Evolutionary conservation across 108 stramenopile species (phyloP), one percentile per base, ranked within the genome.

Genomic region (Parietichytrium sp.): DNA sequence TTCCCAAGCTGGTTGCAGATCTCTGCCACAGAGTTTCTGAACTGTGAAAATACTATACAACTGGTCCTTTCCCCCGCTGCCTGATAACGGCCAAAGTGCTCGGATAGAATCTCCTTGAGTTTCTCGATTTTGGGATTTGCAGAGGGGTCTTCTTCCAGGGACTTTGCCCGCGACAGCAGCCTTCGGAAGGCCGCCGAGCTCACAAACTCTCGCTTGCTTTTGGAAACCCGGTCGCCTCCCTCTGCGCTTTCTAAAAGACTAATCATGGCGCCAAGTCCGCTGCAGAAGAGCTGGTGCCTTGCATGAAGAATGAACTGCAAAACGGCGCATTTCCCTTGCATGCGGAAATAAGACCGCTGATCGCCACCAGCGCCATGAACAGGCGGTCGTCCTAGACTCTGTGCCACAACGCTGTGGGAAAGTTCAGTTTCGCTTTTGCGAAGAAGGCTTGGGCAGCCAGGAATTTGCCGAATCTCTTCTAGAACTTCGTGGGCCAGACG

Each of bases 31-130:
- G 89, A 88, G 38, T 92, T 91, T 25, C 96, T 86, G 84, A 88
- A 92, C 33, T 94, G 90, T 3, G 93, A 87, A 87, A 97, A 97
- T 3, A 97, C 93, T 79, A 97, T 97, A 3, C 87, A 93, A 13
- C 94, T 87, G 4, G 93, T 90, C 3, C 89, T 87, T 78, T 49
- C 49, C 49, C 12, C 54, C 26, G 51, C 72, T 7, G 91, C 89
- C 42, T 82, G 29, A 26, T 86, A 84, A 33, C 92, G 85, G 30
- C 82, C 82, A 87, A 96, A 96, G 54, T 96, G 95, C 42, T 92
- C 91, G 15, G 81, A 52, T 52, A 96, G 86, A 18, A 95, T 79
- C 53, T 94, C 93, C 12, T 81, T 79, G 4, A 96, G 84, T 55
- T 93, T 94, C 52, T 55, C 27, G 25, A 93, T 81, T 78, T 96